Conservation (phyloP, 2,329 filamentous ascomycete species). For the Hymenoscyphus salicellus region DNA sequence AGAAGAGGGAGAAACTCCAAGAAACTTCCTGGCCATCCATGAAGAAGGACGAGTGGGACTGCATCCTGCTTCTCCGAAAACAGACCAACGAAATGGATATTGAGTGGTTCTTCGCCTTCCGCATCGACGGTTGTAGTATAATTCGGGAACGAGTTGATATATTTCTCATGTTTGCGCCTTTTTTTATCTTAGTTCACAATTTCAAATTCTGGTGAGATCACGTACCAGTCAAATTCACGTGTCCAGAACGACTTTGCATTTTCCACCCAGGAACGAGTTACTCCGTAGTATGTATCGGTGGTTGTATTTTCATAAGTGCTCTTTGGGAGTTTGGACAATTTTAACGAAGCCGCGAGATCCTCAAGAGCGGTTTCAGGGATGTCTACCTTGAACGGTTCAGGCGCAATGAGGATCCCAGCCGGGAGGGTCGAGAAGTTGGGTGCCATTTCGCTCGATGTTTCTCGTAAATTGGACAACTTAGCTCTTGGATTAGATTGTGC, state of each 20-base stretch:
- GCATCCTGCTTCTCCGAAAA: constrained; percentile 22
- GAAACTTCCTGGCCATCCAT: constrained; percentile 40
- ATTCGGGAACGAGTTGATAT: constrained; percentile 20
- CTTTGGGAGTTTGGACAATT: constrained; percentile 16
- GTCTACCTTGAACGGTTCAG: not conserved
- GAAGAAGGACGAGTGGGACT: constrained; percentile 20
- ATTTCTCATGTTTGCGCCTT: constrained; percentile 14
- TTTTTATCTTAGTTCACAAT: constrained; percentile 19
- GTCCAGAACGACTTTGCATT: constrained; percentile 17
- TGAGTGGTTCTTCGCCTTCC: not conserved
- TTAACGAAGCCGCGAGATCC: not conserved
- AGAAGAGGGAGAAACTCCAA: constrained; percentile 55
- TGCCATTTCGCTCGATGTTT: not conserved
- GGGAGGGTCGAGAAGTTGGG: not conserved
- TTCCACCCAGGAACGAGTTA: constrained; percentile 16
- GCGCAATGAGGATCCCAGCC: not conserved
- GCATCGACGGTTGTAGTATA: constrained; percentile 12
- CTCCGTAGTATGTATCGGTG: constrained; percentile 13
- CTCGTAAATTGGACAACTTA: not conserved
- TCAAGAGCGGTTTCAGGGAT: not conserved
- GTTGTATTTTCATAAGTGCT: constrained; percentile 20
- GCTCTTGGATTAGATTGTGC: too few species aligned
- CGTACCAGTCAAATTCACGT: constrained; percentile 24
- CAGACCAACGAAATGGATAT: constrained; percentile 22
- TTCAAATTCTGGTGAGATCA: constrained; percentile 16